phyloP scores from a whole-genome alignment of 139 green algal genomes.

The Axilococcus clingmanii region DNA sequence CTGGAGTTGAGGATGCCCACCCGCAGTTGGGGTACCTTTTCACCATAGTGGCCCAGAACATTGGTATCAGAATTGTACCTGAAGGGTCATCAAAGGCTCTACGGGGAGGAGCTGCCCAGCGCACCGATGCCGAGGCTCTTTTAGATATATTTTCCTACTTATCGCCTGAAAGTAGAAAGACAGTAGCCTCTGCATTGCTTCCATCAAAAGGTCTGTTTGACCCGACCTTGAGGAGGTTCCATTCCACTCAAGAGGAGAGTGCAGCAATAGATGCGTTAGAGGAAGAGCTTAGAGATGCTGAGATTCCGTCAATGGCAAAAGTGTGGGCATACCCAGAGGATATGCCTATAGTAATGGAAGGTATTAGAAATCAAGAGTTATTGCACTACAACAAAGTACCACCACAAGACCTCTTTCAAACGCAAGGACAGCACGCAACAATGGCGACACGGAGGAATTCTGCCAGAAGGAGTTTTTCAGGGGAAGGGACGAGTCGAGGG shows the following conservation, averaged over 20 bases:
- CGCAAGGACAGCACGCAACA: too few species aligned
- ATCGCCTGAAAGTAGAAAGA: conserved; percentile 2
- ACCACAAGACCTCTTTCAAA: background rate
- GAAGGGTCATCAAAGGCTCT: conserved; percentile 6
- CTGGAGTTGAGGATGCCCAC: background rate
- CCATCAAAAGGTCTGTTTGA: conserved; percentile 23
- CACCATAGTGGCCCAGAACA: conserved; percentile 13
- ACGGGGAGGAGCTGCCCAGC: conserved; percentile 3
- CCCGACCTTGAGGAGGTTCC: background rate
- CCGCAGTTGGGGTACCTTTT: conserved; percentile 11
- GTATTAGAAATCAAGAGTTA: conserved; percentile 1
- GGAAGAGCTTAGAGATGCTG: conserved; percentile 14
- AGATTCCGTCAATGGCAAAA: conserved; percentile 39
- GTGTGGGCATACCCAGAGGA: conserved; percentile 50
- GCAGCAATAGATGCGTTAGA: conserved; percentile 17
- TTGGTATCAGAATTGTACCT: background rate
- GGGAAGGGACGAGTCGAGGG: background rate
- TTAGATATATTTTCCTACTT: conserved; percentile 33
- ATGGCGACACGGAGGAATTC: background rate
- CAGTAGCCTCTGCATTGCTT: conserved; percentile 7
- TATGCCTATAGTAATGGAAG: conserved; percentile 24
- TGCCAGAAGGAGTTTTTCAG: background rate
- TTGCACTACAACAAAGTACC: background rate
- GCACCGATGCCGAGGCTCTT: conserved; percentile 14
- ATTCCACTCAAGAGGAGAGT: conserved; percentile 9